Percentiles rank a stretch among this genome's conserved stretches.
Evolutionary conservation across 352 stramenopile genomes (phyloP).

Genomic region (Phytophthora kernoviae): DNA sequence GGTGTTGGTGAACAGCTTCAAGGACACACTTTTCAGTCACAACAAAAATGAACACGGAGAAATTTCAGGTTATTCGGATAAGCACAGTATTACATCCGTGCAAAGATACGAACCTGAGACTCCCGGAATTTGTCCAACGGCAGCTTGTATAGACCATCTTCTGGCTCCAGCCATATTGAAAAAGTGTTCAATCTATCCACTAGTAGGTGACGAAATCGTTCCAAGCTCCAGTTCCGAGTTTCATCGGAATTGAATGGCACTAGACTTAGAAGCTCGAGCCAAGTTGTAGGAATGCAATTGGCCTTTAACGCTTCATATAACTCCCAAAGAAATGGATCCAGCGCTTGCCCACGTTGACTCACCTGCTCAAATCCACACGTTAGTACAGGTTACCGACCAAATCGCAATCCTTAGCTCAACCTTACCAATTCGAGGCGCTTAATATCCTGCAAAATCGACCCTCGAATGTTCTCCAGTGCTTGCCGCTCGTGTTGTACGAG

Average conservation of each 20-base stretch:
- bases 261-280: slow-evolving; percentile 16
- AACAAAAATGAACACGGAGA: background rate
- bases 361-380: slow-evolving; percentile 14
- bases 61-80: background rate
- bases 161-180: slow-evolving; percentile 32
- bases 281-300: slow-evolving; percentile 3
- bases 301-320: slow-evolving; percentile 7
- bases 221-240: slow-evolving; percentile 16
- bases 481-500: slow-evolving; percentile 29
- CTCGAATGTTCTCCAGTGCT: slow-evolving; percentile 20
- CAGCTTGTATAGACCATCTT: slow-evolving; percentile 30
- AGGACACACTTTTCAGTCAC: slow-evolving; percentile 43
- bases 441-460: slow-evolving; percentile 27
- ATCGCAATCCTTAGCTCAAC: background rate
- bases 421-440: slow-evolving; percentile 30
- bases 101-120: slow-evolving; percentile 29
- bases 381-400: background rate
- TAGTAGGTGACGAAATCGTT: slow-evolving; percentile 41
- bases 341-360: background rate
- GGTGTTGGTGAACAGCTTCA: slow-evolving; percentile 63
- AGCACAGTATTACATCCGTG: background rate
- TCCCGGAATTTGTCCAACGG: slow-evolving; percentile 49
- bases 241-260: background rate
- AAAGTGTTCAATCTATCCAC: slow-evolving; percentile 46
- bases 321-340: slow-evolving; percentile 14